Evolutionary conservation across 2,329 filamentous ascomycete genomes (phyloP).

Genomic region (Aaosphaeria pasadenensis): DNA sequence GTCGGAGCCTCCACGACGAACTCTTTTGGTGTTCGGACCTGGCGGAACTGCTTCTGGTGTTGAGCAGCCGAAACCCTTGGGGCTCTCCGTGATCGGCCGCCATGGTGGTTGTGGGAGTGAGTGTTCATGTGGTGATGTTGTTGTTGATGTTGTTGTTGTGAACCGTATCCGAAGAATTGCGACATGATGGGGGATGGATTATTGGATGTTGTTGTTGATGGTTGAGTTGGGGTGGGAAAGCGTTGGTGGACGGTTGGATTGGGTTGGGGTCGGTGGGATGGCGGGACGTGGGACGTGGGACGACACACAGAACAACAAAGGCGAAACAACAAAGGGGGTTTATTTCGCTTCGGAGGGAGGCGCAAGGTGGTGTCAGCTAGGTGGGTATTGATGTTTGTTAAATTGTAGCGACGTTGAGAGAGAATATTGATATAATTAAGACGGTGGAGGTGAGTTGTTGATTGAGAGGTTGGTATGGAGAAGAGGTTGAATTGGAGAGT

Average conservation of each 20-base stretch:
- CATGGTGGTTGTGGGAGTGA: slow-evolving; percentile 71
- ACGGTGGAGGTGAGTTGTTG: not conserved
- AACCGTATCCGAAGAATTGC: slow-evolving; percentile 48
- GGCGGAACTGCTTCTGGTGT: slow-evolving; percentile 85
- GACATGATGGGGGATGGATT: slow-evolving; percentile 38
- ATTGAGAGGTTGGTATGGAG: slow-evolving; percentile 2
- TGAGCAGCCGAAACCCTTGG: slow-evolving; percentile 77
- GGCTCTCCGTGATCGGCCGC: slow-evolving; percentile 79
- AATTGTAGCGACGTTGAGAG: not conserved
- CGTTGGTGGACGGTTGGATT: not conserved
- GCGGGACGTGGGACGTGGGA: not conserved
- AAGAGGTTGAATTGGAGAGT: slow-evolving; percentile 2
- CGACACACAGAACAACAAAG: slow-evolving; percentile 13
- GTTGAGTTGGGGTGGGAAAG: slow-evolving; percentile 1
- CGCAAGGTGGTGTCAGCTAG: slow-evolving; percentile 6
- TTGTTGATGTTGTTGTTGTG: slow-evolving; percentile 30
- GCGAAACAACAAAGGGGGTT: slow-evolving; percentile 20
- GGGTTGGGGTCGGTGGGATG: not conserved
- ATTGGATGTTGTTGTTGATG: slow-evolving; percentile 14
- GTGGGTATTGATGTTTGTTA: not conserved
- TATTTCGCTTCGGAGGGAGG: slow-evolving; percentile 6
- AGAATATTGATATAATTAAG: not conserved
- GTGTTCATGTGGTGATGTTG: slow-evolving; percentile 49
- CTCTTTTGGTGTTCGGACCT: slow-evolving; percentile 83
- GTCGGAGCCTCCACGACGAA: slow-evolving; percentile 69